Percentiles rank a stretch among this genome's conserved stretches.
These are phyloP conservation scores for Musa schizocarpa DNA, from an alignment of 176 grass and related monocot genomes.

Conservation along the genomic window DNA sequence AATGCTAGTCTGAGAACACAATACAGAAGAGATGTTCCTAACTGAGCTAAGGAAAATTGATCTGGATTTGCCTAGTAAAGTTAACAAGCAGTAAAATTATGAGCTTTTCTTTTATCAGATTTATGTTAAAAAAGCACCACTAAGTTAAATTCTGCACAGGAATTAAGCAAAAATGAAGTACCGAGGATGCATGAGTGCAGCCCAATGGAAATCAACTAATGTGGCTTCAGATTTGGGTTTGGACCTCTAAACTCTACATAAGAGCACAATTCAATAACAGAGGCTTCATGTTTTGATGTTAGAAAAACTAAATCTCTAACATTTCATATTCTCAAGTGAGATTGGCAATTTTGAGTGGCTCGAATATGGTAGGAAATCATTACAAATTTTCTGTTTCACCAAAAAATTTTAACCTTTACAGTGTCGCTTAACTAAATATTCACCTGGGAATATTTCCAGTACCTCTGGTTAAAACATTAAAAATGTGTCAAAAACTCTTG, in stretches of 20 bases:
- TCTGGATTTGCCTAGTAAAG: too few relatives aligned
- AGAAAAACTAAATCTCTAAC: too few relatives aligned
- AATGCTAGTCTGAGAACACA: conserved; percentile 24
- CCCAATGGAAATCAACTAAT: too few relatives aligned
- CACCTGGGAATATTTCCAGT: not conserved
- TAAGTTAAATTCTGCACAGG: too few relatives aligned
- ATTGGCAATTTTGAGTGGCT: not conserved
- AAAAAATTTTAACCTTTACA: too few relatives aligned
- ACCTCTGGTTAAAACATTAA: not conserved
- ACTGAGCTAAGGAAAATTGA: not conserved
- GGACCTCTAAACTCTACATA: not conserved
- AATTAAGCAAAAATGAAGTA: too few relatives aligned
- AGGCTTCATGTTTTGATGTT: not conserved
- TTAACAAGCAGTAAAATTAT: not conserved
- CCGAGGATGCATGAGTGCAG: too few relatives aligned
- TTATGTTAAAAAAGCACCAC: too few relatives aligned
- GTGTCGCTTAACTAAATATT: not conserved
- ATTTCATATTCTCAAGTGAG: not conserved
- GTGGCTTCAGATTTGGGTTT: not conserved
- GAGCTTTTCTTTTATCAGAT: not conserved
- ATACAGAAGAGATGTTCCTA: not conserved
- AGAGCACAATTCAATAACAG: not conserved
- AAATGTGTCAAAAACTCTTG: too few relatives aligned
- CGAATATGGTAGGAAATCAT: not conserved
- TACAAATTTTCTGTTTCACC: too few relatives aligned